Evolutionary conservation across 2,329 filamentous ascomycete genomes (phyloP).

Genomic region (Pyrenochaeta sp.): DNA sequence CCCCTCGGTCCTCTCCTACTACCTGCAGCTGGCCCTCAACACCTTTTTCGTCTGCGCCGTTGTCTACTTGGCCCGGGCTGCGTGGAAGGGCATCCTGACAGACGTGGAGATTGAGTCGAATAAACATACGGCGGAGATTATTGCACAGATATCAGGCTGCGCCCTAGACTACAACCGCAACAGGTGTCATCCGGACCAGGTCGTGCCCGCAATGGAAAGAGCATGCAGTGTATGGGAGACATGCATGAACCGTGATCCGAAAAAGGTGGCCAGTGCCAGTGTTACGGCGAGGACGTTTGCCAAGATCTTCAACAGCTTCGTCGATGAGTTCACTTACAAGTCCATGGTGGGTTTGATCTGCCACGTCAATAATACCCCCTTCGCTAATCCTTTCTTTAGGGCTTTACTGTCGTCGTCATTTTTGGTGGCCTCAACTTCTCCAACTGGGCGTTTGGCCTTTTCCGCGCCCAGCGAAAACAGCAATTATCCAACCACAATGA

Average conservation of each 20-base stretch:
- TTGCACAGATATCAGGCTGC: slow-evolving; percentile 78
- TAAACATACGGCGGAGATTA: slow-evolving; percentile 70
- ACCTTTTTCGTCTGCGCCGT: slow-evolving; percentile 64
- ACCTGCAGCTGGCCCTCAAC: slow-evolving; percentile 72
- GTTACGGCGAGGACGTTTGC: slow-evolving; percentile 89
- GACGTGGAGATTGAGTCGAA: slow-evolving; percentile 79
- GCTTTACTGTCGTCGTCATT: slow-evolving; percentile 58
- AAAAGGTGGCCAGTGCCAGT: slow-evolving; percentile 77
- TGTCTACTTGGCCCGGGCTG: slow-evolving; percentile 72
- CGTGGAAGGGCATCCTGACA: slow-evolving; percentile 72
- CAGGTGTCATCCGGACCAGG: slow-evolving; percentile 70
- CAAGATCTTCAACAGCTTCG: slow-evolving; percentile 91
- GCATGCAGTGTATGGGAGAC: slow-evolving; percentile 82
- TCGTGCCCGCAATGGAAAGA: slow-evolving; percentile 74
- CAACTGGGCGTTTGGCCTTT: slow-evolving; percentile 67
- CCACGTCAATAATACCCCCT: no score
- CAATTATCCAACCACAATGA: slow-evolving; percentile 25
- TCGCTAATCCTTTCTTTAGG: slow-evolving; percentile 39
- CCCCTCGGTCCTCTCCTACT: slow-evolving; percentile 71
- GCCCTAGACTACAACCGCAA: slow-evolving; percentile 78
- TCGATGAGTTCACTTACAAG: slow-evolving; percentile 89
- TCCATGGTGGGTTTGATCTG: slow-evolving; percentile 62
- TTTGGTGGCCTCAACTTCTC: slow-evolving; percentile 63
- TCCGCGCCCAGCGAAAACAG: slow-evolving; percentile 52
- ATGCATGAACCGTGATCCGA: slow-evolving; percentile 86